Conservation (phyloP, 1,139 yeast genomes). For the Hansenula sp. region DNA sequence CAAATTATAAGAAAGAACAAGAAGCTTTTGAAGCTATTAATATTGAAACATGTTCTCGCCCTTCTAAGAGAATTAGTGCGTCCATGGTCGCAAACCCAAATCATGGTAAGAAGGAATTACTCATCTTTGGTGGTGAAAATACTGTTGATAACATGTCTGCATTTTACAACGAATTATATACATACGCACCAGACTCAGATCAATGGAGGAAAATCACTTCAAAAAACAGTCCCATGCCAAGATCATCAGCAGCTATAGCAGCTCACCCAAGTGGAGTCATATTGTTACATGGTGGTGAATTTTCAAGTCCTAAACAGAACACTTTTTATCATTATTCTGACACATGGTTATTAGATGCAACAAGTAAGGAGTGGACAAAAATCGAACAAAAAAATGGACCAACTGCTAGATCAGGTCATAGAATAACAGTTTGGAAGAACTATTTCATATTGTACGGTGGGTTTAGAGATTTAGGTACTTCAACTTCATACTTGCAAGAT, state of each 20-base stretch:
- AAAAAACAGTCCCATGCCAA: slow-evolving; percentile 85
- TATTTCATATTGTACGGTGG: slow-evolving; percentile 86
- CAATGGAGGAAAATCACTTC: slow-evolving; percentile 79
- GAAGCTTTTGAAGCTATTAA: slow-evolving; percentile 70
- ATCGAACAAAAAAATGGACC: slow-evolving; percentile 77
- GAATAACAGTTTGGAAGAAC: slow-evolving; percentile 90
- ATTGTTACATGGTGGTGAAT: slow-evolving; percentile 92
- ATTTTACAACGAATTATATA: slow-evolving; percentile 78
- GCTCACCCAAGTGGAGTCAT: slow-evolving; percentile 89
- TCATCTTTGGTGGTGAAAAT: slow-evolving; percentile 88
- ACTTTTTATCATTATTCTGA: slow-evolving; percentile 97
- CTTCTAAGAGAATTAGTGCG: slow-evolving; percentile 69
- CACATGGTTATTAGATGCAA: slow-evolving; percentile 87
- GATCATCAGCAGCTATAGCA: slow-evolving; percentile 93
- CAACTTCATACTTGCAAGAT: slow-evolving; percentile 80
- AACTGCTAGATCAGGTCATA: slow-evolving; percentile 85
- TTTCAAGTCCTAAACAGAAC: slow-evolving; percentile 92
- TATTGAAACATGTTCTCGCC: slow-evolving; percentile 54
- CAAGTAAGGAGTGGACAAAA: slow-evolving; percentile 86
- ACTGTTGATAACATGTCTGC: slow-evolving; percentile 47
- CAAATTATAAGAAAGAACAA: slow-evolving; percentile 76
- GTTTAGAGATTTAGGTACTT: slow-evolving; percentile 82
- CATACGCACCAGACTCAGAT: slow-evolving; percentile 73
- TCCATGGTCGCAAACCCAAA: slow-evolving; percentile 73
- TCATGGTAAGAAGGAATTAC: slow-evolving; percentile 71